These are phyloP conservation scores for Chaetomium globosum DNA, from an alignment of 2,329 filamentous ascomycete genomes.

Conservation along the genomic window DNA sequence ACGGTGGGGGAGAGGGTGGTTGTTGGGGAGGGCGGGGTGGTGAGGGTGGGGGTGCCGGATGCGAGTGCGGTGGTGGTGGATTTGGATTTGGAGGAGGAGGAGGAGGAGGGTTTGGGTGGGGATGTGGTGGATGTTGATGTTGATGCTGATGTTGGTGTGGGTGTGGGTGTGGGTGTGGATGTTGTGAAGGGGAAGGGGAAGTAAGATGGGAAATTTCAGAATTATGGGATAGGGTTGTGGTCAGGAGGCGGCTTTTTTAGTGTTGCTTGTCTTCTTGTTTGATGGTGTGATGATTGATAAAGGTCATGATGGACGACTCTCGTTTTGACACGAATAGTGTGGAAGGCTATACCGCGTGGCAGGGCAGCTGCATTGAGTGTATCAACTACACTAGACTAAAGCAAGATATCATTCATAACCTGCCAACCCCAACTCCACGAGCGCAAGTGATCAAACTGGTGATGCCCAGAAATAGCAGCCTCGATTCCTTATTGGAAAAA, in stretches of 20 bases:
- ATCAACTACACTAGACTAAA: slow-evolving; percentile 18
- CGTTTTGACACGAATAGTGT: neutral
- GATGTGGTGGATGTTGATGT: too few relatives aligned
- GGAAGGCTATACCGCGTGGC: neutral
- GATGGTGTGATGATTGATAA: slow-evolving; percentile 11
- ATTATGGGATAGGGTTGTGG: neutral
- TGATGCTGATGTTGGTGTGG: too few relatives aligned
- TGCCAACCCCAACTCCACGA: slow-evolving; percentile 4
- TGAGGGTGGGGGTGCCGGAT: slow-evolving; percentile 45
- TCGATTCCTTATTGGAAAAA: neutral
- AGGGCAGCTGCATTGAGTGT: slow-evolving; percentile 5
- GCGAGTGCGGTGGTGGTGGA: slow-evolving; percentile 44
- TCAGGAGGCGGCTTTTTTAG: neutral
- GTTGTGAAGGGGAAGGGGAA: neutral
- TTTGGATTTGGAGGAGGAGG: neutral
- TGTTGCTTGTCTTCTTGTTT: neutral
- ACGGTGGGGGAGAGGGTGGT: slow-evolving; percentile 49
- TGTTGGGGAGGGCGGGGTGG: slow-evolving; percentile 29
- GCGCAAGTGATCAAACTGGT: neutral
- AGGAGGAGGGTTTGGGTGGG: slow-evolving; percentile 3
- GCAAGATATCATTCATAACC: neutral
- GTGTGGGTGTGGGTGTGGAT: neutral
- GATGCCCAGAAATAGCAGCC: neutral
- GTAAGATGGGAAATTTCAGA: neutral
- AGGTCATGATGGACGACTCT: neutral